phyloP scores from a whole-genome alignment of 2,329 filamentous ascomycete species.

The Claviceps digitariae region DNA sequence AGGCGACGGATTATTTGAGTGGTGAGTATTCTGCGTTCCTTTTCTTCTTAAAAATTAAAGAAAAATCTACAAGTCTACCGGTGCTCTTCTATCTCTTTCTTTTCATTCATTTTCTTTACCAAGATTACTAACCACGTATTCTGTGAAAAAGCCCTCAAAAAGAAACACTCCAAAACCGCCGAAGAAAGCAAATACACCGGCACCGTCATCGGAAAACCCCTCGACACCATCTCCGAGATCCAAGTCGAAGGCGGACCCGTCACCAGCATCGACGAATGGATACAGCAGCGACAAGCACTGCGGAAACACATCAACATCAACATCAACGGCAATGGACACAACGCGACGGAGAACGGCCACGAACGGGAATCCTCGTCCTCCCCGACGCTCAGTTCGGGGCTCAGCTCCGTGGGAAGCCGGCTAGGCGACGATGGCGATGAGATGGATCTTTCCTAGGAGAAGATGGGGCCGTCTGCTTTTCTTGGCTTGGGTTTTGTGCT shows the following conservation, averaged over 20 bases:
- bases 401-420: slow-evolving; percentile 34
- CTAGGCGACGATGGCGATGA: slow-evolving; percentile 31
- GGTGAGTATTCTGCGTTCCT: slow-evolving; percentile 27
- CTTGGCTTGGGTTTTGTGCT: background rate
- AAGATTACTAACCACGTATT: background rate
- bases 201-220: slow-evolving; percentile 63
- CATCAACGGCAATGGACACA: slow-evolving; percentile 1
- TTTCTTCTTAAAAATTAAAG: background rate
- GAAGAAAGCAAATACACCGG: slow-evolving; percentile 78
- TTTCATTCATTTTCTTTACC: no score
- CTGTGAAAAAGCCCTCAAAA: slow-evolving; percentile 53
- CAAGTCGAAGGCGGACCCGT: slow-evolving; percentile 60
- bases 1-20: slow-evolving; percentile 57
- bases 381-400: slow-evolving; percentile 37
- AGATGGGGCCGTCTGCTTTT: background rate
- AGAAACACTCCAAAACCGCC: slow-evolving; percentile 80
- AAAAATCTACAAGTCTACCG: no score
- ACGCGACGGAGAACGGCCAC: background rate
- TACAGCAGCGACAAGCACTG: slow-evolving; percentile 16
- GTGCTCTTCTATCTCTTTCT: background rate
- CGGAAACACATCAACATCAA: slow-evolving; percentile 2
- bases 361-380: slow-evolving; percentile 11
- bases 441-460: slow-evolving; percentile 30
- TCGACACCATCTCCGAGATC: slow-evolving; percentile 53
- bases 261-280: slow-evolving; percentile 24